Conservation (phyloP, 306 rosid species). For the Lupinus albus region DNA sequence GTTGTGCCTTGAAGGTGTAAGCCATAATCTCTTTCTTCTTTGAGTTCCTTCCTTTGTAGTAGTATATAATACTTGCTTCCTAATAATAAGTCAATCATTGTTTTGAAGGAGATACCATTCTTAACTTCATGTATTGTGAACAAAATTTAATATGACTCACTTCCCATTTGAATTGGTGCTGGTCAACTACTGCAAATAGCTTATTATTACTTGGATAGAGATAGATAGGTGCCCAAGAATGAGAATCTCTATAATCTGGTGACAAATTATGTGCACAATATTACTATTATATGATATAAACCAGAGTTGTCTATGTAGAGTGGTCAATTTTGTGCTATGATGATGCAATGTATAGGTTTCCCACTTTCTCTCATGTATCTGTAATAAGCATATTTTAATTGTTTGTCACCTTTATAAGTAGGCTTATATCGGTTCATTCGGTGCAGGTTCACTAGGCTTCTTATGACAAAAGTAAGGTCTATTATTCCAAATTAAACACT, state of each 20-base stretch:
- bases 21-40: conserved; percentile 22
- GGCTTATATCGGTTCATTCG: conserved; percentile 38
- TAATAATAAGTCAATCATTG: conserved; percentile 50
- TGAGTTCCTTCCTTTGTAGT: conserved; percentile 39
- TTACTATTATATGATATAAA: background rate
- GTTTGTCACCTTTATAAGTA: conserved; percentile 33
- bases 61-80: conserved; percentile 49
- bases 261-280: conserved; percentile 11
- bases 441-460: conserved; percentile 37
- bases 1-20: conserved; percentile 30
- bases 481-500: conserved; percentile 26
- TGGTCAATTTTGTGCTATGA: conserved; percentile 10
- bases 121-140: conserved; percentile 42
- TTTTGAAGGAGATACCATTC: conserved; percentile 67
- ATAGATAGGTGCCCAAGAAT: conserved; percentile 35
- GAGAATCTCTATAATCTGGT: conserved; percentile 10
- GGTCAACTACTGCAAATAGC: conserved; percentile 45
- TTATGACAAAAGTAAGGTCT: conserved; percentile 17
- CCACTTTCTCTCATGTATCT: conserved; percentile 8
- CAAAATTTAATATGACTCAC: conserved; percentile 12
- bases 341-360: conserved; percentile 28
- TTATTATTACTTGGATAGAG: conserved; percentile 30
- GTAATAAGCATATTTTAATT: conserved; percentile 10
- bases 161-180: conserved; percentile 33
- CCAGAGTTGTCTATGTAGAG: conserved; percentile 10